phyloP scores from a whole-genome alignment of 2,329 filamentous ascomycete species.

The Colletotrichum limetticola region DNA sequence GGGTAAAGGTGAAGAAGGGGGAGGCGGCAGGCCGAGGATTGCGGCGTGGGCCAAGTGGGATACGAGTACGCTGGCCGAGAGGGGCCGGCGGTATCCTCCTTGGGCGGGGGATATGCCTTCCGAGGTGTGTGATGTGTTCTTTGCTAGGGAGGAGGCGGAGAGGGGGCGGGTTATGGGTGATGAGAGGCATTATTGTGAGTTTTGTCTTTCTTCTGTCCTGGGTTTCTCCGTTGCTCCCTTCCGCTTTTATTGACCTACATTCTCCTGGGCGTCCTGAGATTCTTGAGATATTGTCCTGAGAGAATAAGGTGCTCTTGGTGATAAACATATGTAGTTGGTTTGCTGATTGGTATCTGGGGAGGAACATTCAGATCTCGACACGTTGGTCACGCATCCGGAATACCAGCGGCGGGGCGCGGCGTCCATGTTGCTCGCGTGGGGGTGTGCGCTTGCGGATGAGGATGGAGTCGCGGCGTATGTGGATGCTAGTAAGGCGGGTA shows the following conservation, averaged over 20 bases:
- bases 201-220: neutral
- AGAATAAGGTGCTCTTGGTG: too few relatives aligned
- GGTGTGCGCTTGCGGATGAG: constrained; percentile 39
- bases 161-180: constrained; percentile 12
- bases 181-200: constrained; percentile 20
- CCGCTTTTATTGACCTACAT: neutral
- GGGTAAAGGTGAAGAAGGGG: neutral
- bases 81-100: constrained; percentile 20
- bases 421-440: constrained; percentile 40
- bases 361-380: constrained; percentile 38
- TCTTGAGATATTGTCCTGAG: too few relatives aligned
- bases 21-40: constrained; percentile 1
- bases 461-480: constrained; percentile 38
- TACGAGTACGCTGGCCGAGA: constrained; percentile 8
- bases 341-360: neutral
- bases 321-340: too few relatives aligned
- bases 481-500: constrained; percentile 36
- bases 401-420: constrained; percentile 41
- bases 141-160: constrained; percentile 2
- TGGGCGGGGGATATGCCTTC: constrained; percentile 26
- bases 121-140: constrained; percentile 4
- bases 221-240: neutral
- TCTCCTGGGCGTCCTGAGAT: too few relatives aligned
- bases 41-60: constrained; percentile 33
- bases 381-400: constrained; percentile 40